These are phyloP conservation scores for Toxicodendron radicans DNA, from an alignment of 345 rosid genomes.

Conservation along the genomic window DNA sequence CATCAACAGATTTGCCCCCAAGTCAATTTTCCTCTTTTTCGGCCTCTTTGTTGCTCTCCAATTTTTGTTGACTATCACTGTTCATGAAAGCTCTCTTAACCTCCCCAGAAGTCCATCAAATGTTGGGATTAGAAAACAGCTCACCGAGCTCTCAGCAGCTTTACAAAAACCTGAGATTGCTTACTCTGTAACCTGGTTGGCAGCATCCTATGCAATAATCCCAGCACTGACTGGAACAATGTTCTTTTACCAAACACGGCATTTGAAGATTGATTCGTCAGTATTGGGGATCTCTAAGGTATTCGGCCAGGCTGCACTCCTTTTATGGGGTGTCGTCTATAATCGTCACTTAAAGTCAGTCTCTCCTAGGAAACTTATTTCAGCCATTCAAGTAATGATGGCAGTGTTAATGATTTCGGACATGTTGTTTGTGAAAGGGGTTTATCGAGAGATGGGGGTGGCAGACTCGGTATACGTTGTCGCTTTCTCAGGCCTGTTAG, in stretches of 20 bases:
- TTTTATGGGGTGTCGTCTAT: constrained; percentile 74
- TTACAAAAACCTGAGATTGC: constrained; percentile 65
- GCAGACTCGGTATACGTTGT: constrained; percentile 61
- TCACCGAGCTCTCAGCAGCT: constrained; percentile 56
- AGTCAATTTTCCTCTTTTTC: constrained; percentile 54
- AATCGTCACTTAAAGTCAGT: constrained; percentile 52
- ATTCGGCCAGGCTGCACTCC: constrained; percentile 77
- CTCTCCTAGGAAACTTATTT: constrained; percentile 62
- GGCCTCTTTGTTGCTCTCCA: constrained; percentile 53
- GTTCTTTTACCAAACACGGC: constrained; percentile 89
- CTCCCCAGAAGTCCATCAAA: constrained; percentile 54
- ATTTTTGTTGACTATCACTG: constrained; percentile 54
- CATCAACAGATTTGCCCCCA: constrained; percentile 47
- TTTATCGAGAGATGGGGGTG: constrained; percentile 59
- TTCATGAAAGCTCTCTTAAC: constrained; percentile 59
- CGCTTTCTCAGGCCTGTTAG: constrained; percentile 64
- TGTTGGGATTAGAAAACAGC: constrained; percentile 57
- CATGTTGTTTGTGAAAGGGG: constrained; percentile 62
- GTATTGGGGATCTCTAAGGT: constrained; percentile 80
- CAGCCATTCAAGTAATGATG: constrained; percentile 63
- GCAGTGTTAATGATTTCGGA: constrained; percentile 71
- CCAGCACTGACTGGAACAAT: constrained; percentile 87
- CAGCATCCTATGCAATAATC: constrained; percentile 67
- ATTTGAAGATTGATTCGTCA: constrained; percentile 54
- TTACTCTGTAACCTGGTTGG: constrained; percentile 67